Base-by-base conservation (phyloP, 1,284 basidiomycete species). In the Schizopora paradoxa region DNA sequence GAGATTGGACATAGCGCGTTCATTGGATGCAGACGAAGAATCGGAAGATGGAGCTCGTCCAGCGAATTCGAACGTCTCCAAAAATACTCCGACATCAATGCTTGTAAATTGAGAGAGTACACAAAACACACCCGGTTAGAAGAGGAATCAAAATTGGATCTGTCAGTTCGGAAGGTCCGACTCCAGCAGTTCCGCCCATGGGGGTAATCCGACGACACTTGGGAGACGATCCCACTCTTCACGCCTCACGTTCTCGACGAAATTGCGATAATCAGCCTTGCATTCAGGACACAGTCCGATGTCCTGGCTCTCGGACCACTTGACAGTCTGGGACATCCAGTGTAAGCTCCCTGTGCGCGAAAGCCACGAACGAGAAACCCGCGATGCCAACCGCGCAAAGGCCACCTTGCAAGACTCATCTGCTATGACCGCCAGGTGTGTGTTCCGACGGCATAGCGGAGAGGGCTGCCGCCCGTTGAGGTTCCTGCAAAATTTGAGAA, bases 311-410 rank as follows among this genome's bases (percentile, higher is more conserved):
- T 60, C 56, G 3, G 75, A 60, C 47, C 71, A 66, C 19, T 67
- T 57, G 23, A 70, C 63, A 4, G 71, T 72, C 51, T 77, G 77
- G 6, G 64, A 55, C 63, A 77, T 76, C 56, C 70, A 78, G 52
- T 76, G 70, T 29, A 79, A 59, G 2, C 75, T 72, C 1, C 75
- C 75, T 6, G 75, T 78, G 43, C 74, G 63, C 5, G 69, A 59
- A 34, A 66, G 63, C 74, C 77, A 79, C 3, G 72, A 70, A n/a
- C 69, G 66, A 11, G 67, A 67, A 5, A 78, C 59, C 8, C 70
- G 66, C 21, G 66, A 64, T 0, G 69, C 57, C 3, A 76, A 58
- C 27, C 68, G 63, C 10, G 64, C 52, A 56, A 79, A 75, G 41
- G n/a, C 26, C 29, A 18, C 34, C 10, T 25, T 27, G 16, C n/a